Evolutionary conservation across 2,329 filamentous ascomycete genomes (phyloP).

Genomic region (Penicillium expansum): DNA sequence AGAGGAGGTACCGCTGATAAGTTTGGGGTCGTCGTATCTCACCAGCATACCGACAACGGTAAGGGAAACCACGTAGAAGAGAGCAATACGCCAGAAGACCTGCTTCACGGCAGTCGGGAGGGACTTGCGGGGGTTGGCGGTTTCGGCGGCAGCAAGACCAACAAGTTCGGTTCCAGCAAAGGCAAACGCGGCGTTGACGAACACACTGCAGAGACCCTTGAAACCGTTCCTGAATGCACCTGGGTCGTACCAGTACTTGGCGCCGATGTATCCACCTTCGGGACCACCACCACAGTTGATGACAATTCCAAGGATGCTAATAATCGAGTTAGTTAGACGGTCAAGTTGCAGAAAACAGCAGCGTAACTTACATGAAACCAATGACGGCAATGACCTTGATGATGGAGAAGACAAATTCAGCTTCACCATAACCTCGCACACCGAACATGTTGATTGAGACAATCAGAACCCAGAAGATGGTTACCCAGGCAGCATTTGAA

Average conservation of each 20-base stretch:
- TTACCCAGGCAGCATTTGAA: slow-evolving; percentile 72
- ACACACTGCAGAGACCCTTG: slow-evolving; percentile 62
- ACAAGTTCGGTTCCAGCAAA: slow-evolving; percentile 63
- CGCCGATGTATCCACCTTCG: slow-evolving; percentile 74
- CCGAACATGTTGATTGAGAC: slow-evolving; percentile 83
- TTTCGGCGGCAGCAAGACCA: slow-evolving; percentile 59
- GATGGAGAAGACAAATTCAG: slow-evolving; percentile 82
- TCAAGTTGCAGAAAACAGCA: neutral
- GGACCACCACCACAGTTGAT: slow-evolving; percentile 79
- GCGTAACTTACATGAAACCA: slow-evolving; percentile 70
- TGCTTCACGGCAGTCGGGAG: slow-evolving; percentile 87
- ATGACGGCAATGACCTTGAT: slow-evolving; percentile 84
- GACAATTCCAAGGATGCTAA: slow-evolving; percentile 76
- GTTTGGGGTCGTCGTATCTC: slow-evolving; percentile 63
- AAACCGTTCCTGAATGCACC: slow-evolving; percentile 72
- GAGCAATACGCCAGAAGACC: slow-evolving; percentile 88
- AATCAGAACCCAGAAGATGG: slow-evolving; percentile 74
- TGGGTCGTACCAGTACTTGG: slow-evolving; percentile 70
- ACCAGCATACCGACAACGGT: slow-evolving; percentile 79
- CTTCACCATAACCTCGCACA: slow-evolving; percentile 84
- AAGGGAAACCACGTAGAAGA: slow-evolving; percentile 86
- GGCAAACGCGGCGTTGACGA: slow-evolving; percentile 62
- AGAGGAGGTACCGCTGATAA: slow-evolving; percentile 58
- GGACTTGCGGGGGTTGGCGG: slow-evolving; percentile 61
- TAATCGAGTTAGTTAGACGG: slow-evolving; percentile 16